These are phyloP conservation scores for Eragrostis tef DNA, from an alignment of 202 grass and related monocot species.

Conservation along the genomic window DNA sequence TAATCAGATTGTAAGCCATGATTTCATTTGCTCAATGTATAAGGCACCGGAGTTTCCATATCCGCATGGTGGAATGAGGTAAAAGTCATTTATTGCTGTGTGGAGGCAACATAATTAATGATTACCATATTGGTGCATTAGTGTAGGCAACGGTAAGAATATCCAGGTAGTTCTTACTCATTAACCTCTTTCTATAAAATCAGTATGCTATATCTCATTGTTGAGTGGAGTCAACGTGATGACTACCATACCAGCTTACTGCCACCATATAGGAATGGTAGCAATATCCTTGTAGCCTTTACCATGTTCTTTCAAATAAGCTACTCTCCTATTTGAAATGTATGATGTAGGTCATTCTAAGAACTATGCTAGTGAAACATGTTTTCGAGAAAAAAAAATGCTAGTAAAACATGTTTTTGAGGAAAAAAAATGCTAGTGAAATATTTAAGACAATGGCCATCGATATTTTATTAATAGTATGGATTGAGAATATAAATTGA, in stretches of 20 bases:
- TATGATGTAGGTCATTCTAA: too few species aligned
- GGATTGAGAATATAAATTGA: too few species aligned
- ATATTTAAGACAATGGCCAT: too few species aligned
- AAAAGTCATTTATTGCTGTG: not conserved
- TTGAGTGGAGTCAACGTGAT: not conserved
- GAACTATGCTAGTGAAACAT: too few species aligned
- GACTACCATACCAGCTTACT: not conserved
- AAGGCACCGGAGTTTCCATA: not conserved
- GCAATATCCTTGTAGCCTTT: not conserved
- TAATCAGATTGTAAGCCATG: not conserved
- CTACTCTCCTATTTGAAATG: not conserved
- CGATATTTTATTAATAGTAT: too few species aligned
- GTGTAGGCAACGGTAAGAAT: not conserved
- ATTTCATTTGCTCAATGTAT: not conserved
- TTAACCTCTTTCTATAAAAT: not conserved
- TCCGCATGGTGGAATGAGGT: not conserved
- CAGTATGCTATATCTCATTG: not conserved
- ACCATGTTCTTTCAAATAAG: not conserved
- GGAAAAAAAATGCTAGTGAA: too few species aligned
- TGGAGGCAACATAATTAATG: not conserved
- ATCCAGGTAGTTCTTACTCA: not conserved
- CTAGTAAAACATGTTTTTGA: too few species aligned
- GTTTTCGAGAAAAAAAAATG: too few species aligned
- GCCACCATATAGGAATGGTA: not conserved
- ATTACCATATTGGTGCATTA: not conserved